Conservation (phyloP, 768 basidiomycete species). For the Leccinum subgranulosum region DNA sequence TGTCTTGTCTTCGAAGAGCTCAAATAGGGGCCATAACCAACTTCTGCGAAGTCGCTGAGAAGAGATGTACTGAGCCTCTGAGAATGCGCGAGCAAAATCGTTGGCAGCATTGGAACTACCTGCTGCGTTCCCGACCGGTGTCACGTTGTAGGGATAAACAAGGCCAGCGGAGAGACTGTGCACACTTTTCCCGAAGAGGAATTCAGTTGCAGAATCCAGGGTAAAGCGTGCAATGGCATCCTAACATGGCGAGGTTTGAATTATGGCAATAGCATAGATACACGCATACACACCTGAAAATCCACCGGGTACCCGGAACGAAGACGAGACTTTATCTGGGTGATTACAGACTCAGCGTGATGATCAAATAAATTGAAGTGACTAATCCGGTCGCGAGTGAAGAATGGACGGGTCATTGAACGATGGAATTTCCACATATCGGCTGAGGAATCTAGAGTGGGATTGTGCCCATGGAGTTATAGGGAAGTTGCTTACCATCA, state of each 20-base stretch:
- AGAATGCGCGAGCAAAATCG: slow-evolving; percentile 48
- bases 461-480: no score
- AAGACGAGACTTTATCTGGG: slow-evolving; percentile 46
- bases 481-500: slow-evolving; percentile 41
- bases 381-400: slow-evolving; percentile 55
- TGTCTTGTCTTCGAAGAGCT: slow-evolving; percentile 47
- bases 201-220: slow-evolving; percentile 64
- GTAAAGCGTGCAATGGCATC: slow-evolving; percentile 62
- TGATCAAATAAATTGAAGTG: slow-evolving; percentile 62
- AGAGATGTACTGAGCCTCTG: slow-evolving; percentile 43
- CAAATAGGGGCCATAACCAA: slow-evolving; percentile 52
- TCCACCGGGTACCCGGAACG: slow-evolving; percentile 52
- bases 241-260: slow-evolving; percentile 21
- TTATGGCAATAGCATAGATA: background rate
- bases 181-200: slow-evolving; percentile 60
- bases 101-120: slow-evolving; percentile 34
- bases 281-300: slow-evolving; percentile 42
- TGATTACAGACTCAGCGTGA: slow-evolving; percentile 44
- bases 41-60: slow-evolving; percentile 42
- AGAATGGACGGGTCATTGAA: slow-evolving; percentile 63
- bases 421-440: slow-evolving; percentile 63
- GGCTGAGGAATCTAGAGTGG: slow-evolving; percentile 25
- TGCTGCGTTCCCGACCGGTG: slow-evolving; percentile 14
- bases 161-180: slow-evolving; percentile 49
- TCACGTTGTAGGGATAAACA: slow-evolving; percentile 48